Conservation (phyloP, 768 basidiomycete species). For the Galerina marginata region DNA sequence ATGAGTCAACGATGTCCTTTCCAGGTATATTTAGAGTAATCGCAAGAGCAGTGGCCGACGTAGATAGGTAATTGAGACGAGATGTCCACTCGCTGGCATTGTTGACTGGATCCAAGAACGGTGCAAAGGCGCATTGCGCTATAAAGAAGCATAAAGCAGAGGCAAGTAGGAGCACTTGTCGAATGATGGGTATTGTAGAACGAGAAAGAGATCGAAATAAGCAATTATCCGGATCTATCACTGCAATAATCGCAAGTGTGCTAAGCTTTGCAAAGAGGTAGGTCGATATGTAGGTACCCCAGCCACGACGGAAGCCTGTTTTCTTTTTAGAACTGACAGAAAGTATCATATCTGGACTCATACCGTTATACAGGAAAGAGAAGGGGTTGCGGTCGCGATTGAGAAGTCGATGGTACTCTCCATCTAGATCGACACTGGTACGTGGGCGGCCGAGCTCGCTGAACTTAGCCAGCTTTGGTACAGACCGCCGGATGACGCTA, state of each 20-base stretch:
- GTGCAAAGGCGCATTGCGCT: conserved; percentile 62
- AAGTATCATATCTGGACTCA: conserved; percentile 20
- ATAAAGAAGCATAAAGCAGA: conserved; percentile 65
- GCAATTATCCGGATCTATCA: conserved; percentile 77
- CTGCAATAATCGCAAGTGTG: conserved; percentile 65
- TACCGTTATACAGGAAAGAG: conserved; percentile 72
- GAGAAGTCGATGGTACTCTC: conserved; percentile 72
- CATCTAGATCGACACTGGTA: conserved; percentile 60
- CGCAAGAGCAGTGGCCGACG: conserved; percentile 66
- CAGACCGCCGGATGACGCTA: conserved; percentile 56
- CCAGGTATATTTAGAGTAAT: conserved; percentile 65
- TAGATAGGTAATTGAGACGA: conserved; percentile 70
- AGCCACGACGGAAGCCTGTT: conserved; percentile 70
- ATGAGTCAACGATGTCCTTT: conserved; percentile 59
- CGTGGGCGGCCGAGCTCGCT: conserved; percentile 74
- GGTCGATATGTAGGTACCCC: conserved; percentile 68
- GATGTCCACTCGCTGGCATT: conserved; percentile 82
- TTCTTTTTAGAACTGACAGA: conserved; percentile 7
- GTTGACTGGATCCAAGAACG: conserved; percentile 72
- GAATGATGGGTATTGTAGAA: conserved; percentile 56
- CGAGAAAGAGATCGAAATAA: conserved; percentile 62
- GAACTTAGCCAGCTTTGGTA: conserved; percentile 68
- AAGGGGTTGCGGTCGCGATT: conserved; percentile 70
- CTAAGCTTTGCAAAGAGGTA: conserved; percentile 76
- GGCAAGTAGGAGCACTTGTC: conserved; percentile 64